Base-by-base conservation (phyloP, 345 rosid species). In the Brassica juncea region DNA sequence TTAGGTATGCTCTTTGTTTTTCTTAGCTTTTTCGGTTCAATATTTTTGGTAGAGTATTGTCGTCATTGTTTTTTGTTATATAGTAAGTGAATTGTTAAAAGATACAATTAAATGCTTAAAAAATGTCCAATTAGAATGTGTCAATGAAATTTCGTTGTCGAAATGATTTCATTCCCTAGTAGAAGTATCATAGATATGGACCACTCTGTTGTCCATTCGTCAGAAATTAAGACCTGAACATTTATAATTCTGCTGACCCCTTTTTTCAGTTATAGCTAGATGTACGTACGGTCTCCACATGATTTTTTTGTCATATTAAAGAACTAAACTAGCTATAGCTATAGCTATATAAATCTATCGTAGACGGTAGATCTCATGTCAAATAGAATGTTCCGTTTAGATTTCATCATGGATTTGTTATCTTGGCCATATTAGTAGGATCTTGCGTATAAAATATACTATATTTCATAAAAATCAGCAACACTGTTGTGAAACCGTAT, bases 131-230 rank as follows among this genome's bases (percentile, higher is more conserved):
- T 74, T 28, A 28, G 82, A 80, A 55, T 80, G 35, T 80, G 74
- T 73, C 78, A 79, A 74, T 69, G 79, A 19, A 37, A 74, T 30
- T 74, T 80, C 79, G 21, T 66, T 74, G 76, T 80, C 79, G 75
- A 74, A 80, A 80, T 80, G 75, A 80, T 80, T 80, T 74, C 79
- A 80, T 80, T 74, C 86, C 67, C 77, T 68, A 81, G 80, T 68
- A 73, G 80, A 77, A 75, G 76, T 70, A 47, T 80, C 75, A 61
- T 80, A 37, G n/a, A 54, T 68, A 27, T 65, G 89, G 90, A 86
- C 93, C 93, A 86, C 87, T 70, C 59, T 21, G 57, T 73, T 82
- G 69, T 70, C 70, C 76, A 75, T 74, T 69, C 67, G 81, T 82
- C 77, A 81, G 80, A 80, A 82, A 70, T 69, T 74, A 77, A 47